Base-by-base conservation (phyloP, 2,329 filamentous ascomycete species). In the Calonectria pseudoturangicola region DNA sequence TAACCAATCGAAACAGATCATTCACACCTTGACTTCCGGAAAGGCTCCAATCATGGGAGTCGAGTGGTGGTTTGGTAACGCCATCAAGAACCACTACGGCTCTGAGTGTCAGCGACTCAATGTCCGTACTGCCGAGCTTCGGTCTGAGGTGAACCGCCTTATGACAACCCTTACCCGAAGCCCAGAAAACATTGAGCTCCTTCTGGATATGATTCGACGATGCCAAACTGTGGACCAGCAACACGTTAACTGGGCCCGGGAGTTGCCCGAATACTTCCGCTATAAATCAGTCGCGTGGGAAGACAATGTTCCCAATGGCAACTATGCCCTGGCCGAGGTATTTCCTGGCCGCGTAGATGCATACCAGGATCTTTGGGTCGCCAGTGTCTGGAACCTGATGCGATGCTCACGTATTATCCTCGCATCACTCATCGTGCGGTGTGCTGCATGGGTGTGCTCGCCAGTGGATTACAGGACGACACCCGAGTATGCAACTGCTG, bases 401-500 rank as follows among this genome's bases (percentile, higher is more conserved):
- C 85, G 90, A 18, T 86, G 88, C 18, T 86, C 87, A 8, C 85
- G 91, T 3, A 84, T 92, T 33, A 87, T 90, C 66, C 84, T 92
- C 28, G 87, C 88, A 3, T 88, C 89, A 18, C 82, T 90, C 18
- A 87, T 89, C 45, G 88, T 92, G 15, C 88, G 91, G 8, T 92
- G 90, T 76, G 87, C 88, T 8, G 91, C 91, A 2, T 92, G 90
- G 90, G 84, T 90, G 28, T 90, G 89, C 79, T 85, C 87, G 10
- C 91, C 91, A 0, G 86, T 90, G 10, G 91, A 93, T 80, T 92
- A 92, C 78, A 86, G 90, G 50, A 92, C 90, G 1, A 92, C 90
- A 7, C 87, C 89, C 21, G 89, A 92, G 80, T 92, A 92, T 75
- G 89, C 89, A 13, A 87, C 87, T 0, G 88, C 89, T 5, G 86